Evolutionary conservation across 1,139 yeast species (phyloP).

Genomic region (Geotrichum bryndzae): DNA sequence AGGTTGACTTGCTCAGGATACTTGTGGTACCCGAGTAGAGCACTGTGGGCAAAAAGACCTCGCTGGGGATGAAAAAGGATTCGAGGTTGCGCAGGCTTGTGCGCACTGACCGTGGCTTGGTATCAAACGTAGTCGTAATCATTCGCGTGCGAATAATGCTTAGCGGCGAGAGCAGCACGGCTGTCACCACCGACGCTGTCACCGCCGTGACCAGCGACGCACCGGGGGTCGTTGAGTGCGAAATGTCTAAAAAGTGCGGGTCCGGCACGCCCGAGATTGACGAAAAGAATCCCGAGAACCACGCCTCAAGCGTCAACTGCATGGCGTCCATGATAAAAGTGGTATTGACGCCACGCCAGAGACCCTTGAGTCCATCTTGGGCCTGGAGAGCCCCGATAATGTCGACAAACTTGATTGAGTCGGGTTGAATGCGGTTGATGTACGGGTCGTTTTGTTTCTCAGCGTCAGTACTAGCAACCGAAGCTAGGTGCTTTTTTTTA

Average conservation of each 20-base stretch:
- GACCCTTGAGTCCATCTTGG: slow-evolving; percentile 76
- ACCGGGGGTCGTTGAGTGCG: slow-evolving; percentile 74
- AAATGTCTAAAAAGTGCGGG: slow-evolving; percentile 76
- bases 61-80: slow-evolving; percentile 51
- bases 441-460: slow-evolving; percentile 10
- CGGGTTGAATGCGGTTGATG: slow-evolving; percentile 45
- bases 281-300: slow-evolving; percentile 84
- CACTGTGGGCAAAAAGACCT: slow-evolving; percentile 49
- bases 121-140: slow-evolving; percentile 51
- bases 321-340: slow-evolving; percentile 73
- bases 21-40: slow-evolving; percentile 59
- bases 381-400: slow-evolving; percentile 62
- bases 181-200: slow-evolving; percentile 66
- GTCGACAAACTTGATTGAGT: slow-evolving; percentile 63
- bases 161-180: slow-evolving; percentile 72
- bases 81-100: slow-evolving; percentile 37
- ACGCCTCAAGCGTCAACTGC: slow-evolving; percentile 75
- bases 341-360: slow-evolving; percentile 84
- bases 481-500: neutral
- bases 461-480: neutral
- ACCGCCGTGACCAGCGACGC: slow-evolving; percentile 62
- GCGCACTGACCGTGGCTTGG: slow-evolving; percentile 37
- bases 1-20: slow-evolving; percentile 63
- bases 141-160: slow-evolving; percentile 74
- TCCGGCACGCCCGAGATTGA: slow-evolving; percentile 84